A percentile compares a stretch with the other conserved stretches of the same genome.
Evolutionary conservation across 2,329 filamentous ascomycete genomes (phyloP).

Genomic region (Cryphonectria parasitica): DNA sequence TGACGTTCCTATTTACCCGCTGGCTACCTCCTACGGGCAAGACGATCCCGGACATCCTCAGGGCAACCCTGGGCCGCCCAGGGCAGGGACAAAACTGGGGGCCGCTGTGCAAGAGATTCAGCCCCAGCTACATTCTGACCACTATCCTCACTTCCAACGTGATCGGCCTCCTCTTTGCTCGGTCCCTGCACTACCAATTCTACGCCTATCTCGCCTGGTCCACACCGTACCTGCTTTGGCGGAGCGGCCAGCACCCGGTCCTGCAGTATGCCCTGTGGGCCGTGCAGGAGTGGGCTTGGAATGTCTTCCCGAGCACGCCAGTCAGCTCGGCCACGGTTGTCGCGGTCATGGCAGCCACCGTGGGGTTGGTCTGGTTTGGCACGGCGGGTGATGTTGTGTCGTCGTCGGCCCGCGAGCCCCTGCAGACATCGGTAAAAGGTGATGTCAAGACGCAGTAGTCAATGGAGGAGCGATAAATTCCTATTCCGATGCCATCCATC

Average conservation of each 20-base stretch:
- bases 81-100: slow-evolving; percentile 40
- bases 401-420: background rate
- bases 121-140: slow-evolving; percentile 73
- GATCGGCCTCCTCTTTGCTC: slow-evolving; percentile 82
- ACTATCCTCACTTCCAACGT: slow-evolving; percentile 75
- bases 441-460: background rate
- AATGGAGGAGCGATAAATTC: background rate
- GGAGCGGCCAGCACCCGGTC: slow-evolving; percentile 68
- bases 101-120: slow-evolving; percentile 39
- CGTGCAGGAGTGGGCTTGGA: slow-evolving; percentile 91
- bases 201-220: slow-evolving; percentile 91
- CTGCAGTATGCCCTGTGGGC: slow-evolving; percentile 72
- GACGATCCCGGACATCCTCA: slow-evolving; percentile 57
- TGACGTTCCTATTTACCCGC: slow-evolving; percentile 65
- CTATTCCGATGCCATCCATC: background rate
- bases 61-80: slow-evolving; percentile 45
- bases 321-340: slow-evolving; percentile 67
- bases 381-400: slow-evolving; percentile 46
- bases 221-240: slow-evolving; percentile 86
- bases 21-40: slow-evolving; percentile 75
- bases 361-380: slow-evolving; percentile 65
- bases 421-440: background rate
- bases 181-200: slow-evolving; percentile 94
- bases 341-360: slow-evolving; percentile 67
- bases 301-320: slow-evolving; percentile 80